Evolutionary conservation across 176 grass and related monocot species (phyloP).

Genomic region (Musa beccarii): DNA sequence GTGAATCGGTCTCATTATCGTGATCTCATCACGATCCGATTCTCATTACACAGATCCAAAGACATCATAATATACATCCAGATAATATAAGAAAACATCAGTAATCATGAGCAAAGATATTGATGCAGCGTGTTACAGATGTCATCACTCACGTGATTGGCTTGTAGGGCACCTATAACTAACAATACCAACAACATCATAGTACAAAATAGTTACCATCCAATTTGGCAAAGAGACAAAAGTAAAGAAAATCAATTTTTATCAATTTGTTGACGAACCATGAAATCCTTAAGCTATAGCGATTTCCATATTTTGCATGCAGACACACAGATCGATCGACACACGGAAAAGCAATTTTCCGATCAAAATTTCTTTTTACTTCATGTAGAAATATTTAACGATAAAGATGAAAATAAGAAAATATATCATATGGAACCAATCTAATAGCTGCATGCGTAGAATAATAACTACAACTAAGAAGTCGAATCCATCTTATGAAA

Average conservation of each 20-base stretch:
- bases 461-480: too few relatives aligned
- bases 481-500: not conserved
- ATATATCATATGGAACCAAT: not conserved
- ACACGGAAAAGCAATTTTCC: conserved; percentile 85
- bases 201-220: not conserved
- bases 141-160: too few relatives aligned
- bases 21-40: too few relatives aligned
- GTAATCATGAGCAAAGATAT: too few relatives aligned
- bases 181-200: too few relatives aligned
- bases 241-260: not conserved
- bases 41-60: too few relatives aligned
- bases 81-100: too few relatives aligned
- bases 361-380: not conserved
- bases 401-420: not conserved
- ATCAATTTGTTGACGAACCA: conserved; percentile 29
- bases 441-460: not conserved
- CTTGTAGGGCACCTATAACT: too few relatives aligned
- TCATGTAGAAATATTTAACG: not conserved
- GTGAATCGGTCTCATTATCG: too few relatives aligned
- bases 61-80: too few relatives aligned
- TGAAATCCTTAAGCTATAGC: conserved; percentile 88
- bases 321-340: conserved; percentile 79
- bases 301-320: conserved; percentile 88
- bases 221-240: too few relatives aligned
- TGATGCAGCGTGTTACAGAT: too few relatives aligned